A percentile compares a stretch with the other conserved stretches of the same genome.
Evolutionary conservation across 2,329 filamentous ascomycete species (phyloP).

Genomic region (Aspergillus neotritici): DNA sequence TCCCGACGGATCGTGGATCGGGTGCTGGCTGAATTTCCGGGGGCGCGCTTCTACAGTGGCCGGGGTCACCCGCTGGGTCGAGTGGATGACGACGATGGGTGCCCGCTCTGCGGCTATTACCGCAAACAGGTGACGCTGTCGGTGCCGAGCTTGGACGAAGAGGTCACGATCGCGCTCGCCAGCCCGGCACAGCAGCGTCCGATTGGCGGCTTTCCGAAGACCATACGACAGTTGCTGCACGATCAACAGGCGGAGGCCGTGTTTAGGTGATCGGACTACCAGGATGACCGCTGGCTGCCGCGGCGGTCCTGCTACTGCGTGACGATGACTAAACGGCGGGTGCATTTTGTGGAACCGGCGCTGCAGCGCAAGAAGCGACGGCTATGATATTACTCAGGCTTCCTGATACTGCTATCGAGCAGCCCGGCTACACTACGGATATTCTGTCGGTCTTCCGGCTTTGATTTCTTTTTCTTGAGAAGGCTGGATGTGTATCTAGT

Average conservation of each 20-base stretch:
- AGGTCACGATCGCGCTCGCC: slow-evolving; percentile 8
- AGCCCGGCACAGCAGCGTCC: neutral
- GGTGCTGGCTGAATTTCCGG: slow-evolving; percentile 8
- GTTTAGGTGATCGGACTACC: slow-evolving; percentile 16
- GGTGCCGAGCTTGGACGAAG: slow-evolving; percentile 11
- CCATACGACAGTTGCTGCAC: slow-evolving; percentile 8
- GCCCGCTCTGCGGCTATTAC: slow-evolving; percentile 14
- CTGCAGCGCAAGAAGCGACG: slow-evolving; percentile 4
- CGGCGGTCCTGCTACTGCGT: slow-evolving; percentile 10
- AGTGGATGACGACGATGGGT: slow-evolving; percentile 11
- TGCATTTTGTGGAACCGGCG: slow-evolving; percentile 10
- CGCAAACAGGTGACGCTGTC: slow-evolving; percentile 11
- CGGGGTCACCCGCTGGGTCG: slow-evolving; percentile 3
- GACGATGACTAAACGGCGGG: slow-evolving; percentile 7
- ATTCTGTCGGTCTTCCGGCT: neutral
- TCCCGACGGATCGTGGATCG: slow-evolving; percentile 6
- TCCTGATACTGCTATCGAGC: no score
- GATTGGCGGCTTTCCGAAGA: slow-evolving; percentile 14
- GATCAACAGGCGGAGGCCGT: slow-evolving; percentile 10
- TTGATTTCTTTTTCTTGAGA: slow-evolving; percentile 1
- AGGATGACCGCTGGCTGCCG: slow-evolving; percentile 10
- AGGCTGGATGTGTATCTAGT: neutral
- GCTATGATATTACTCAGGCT: slow-evolving; percentile 2
- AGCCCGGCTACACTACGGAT: no score
- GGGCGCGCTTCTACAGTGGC: slow-evolving; percentile 3